These are phyloP conservation scores for Chiua sp. DNA, from an alignment of 1,284 basidiomycete genomes.

Conservation along the genomic window DNA sequence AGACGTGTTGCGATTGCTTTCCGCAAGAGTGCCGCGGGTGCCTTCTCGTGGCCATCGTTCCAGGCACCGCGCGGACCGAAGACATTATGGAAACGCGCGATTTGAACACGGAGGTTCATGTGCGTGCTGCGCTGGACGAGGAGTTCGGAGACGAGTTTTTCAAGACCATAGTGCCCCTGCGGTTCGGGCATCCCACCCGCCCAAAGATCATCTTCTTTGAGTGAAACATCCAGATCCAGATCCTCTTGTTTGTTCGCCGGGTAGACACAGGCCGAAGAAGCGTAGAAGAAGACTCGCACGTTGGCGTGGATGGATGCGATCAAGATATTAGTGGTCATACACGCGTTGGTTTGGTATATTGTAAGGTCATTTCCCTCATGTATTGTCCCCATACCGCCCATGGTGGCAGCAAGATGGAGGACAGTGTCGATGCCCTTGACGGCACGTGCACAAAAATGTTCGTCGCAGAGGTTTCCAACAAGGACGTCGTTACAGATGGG, in stretches of 20 bases:
- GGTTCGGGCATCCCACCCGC: slow-evolving; percentile 42
- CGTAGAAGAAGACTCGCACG: slow-evolving; percentile 54
- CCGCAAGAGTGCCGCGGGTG: slow-evolving; percentile 59
- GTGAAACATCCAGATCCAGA: slow-evolving; percentile 42
- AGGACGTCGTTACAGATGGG: slow-evolving; percentile 43
- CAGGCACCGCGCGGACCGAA: slow-evolving; percentile 60
- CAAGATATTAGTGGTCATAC: slow-evolving; percentile 55
- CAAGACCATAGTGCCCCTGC: slow-evolving; percentile 63
- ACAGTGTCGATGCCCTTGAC: slow-evolving; percentile 48
- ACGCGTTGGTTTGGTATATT: slow-evolving; percentile 56
- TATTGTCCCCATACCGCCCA: slow-evolving; percentile 69
- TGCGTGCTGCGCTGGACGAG: slow-evolving; percentile 42
- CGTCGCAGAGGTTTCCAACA: slow-evolving; percentile 54
- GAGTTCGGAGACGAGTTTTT: slow-evolving; percentile 59
- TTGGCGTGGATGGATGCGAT: slow-evolving; percentile 42
- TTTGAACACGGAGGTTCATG: slow-evolving; percentile 45
- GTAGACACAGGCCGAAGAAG: slow-evolving; percentile 66
- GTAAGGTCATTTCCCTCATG: slow-evolving; percentile 53
- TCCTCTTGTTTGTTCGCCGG: slow-evolving; percentile 48
- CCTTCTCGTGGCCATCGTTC: slow-evolving; percentile 61
- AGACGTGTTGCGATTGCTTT: slow-evolving; percentile 49
- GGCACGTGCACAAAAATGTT: slow-evolving; percentile 41
- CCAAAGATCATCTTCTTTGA: slow-evolving; percentile 54
- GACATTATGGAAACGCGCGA: slow-evolving; percentile 65
- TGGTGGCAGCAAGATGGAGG: slow-evolving; percentile 62